Conservation (phyloP, 1,139 yeast species). For the Geotrichum cucujoidarum region DNA sequence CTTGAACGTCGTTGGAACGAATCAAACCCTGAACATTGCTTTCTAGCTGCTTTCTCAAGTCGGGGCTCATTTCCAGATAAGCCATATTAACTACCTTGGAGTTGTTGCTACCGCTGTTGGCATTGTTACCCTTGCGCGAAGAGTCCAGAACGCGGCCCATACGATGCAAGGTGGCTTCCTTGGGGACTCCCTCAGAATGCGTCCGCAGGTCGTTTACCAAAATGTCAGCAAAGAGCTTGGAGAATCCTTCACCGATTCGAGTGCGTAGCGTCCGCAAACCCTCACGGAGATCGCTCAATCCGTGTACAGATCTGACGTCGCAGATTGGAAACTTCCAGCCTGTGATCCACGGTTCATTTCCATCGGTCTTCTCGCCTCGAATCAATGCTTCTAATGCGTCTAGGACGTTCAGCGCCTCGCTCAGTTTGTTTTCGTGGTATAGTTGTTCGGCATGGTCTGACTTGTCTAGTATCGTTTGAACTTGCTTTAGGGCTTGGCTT, state of each 20-base stretch:
- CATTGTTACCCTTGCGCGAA: slow-evolving; percentile 12
- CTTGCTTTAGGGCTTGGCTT: slow-evolving; percentile 62
- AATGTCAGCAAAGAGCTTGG: slow-evolving; percentile 50
- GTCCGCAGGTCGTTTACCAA: slow-evolving; percentile 56
- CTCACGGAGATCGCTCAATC: slow-evolving; percentile 52
- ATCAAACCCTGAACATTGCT: slow-evolving; percentile 52
- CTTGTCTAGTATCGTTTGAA: slow-evolving; percentile 46
- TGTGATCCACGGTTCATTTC: slow-evolving; percentile 37
- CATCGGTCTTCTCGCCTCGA: slow-evolving; percentile 44
- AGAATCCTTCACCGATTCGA: slow-evolving; percentile 64
- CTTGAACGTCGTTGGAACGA: slow-evolving; percentile 57
- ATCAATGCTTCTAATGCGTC: slow-evolving; percentile 55
- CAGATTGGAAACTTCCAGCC: slow-evolving; percentile 49
- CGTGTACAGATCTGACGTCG: slow-evolving; percentile 55
- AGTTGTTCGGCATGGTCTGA: slow-evolving; percentile 51
- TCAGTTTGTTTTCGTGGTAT: slow-evolving; percentile 31
- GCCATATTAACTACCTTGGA: slow-evolving; percentile 25
- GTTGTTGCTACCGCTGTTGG: slow-evolving; percentile 11
- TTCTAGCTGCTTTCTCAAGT: slow-evolving; percentile 42
- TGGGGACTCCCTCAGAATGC: slow-evolving; percentile 50
- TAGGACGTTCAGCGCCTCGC: slow-evolving; percentile 49
- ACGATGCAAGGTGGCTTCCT: slow-evolving; percentile 50
- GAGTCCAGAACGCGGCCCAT: slow-evolving; percentile 35
- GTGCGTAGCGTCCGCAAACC: slow-evolving; percentile 48
- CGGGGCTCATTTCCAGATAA: slow-evolving; percentile 39